Percentiles rank a stretch among this genome's conserved stretches.
These are phyloP conservation scores for Mycena sanguinolenta DNA, from an alignment of 768 basidiomycete genomes.

Conservation along the genomic window DNA sequence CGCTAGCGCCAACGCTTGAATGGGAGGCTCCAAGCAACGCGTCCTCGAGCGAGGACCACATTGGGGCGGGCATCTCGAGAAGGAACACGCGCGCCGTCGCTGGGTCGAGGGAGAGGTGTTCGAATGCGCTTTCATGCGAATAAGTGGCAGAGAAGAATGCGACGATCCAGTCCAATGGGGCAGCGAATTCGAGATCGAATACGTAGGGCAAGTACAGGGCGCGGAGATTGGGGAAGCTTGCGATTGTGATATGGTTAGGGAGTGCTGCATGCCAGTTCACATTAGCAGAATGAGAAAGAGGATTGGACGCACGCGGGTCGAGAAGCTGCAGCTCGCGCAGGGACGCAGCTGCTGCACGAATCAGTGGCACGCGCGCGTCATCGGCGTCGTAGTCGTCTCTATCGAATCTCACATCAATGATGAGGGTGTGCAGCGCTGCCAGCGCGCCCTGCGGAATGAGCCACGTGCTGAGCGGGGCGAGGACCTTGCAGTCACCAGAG, in stretches of 20 bases:
- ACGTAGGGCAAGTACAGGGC: constrained; percentile 25
- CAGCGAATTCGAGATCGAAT: constrained; percentile 9
- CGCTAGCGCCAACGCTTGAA: no score
- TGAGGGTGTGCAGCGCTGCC: constrained; percentile 13
- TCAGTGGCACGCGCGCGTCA: constrained; percentile 15
- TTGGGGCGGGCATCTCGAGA: constrained; percentile 8
- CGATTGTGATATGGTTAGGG: background rate
- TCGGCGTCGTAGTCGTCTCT: constrained; percentile 20
- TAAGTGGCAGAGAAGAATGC: constrained; percentile 1
- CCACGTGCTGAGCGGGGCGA: constrained; percentile 26
- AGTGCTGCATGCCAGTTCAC: background rate
- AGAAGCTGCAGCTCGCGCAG: constrained; percentile 26
- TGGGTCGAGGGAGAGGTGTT: constrained; percentile 25
- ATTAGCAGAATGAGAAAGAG: background rate
- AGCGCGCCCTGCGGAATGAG: constrained; percentile 24
- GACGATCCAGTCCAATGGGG: constrained; percentile 24
- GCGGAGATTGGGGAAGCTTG: constrained; percentile 25
- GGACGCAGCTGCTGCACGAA: constrained; percentile 4
- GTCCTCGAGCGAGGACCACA: constrained; percentile 25
- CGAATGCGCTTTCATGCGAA: background rate
- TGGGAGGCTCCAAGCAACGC: constrained; percentile 6
- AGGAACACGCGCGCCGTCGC: constrained; percentile 24
- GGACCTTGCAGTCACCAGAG: constrained; percentile 26
- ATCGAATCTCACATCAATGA: constrained; percentile 1
- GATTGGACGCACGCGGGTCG: constrained; percentile 27